phyloP scores from a whole-genome alignment of 345 rosid species.

The Stellera chamaejasme region DNA sequence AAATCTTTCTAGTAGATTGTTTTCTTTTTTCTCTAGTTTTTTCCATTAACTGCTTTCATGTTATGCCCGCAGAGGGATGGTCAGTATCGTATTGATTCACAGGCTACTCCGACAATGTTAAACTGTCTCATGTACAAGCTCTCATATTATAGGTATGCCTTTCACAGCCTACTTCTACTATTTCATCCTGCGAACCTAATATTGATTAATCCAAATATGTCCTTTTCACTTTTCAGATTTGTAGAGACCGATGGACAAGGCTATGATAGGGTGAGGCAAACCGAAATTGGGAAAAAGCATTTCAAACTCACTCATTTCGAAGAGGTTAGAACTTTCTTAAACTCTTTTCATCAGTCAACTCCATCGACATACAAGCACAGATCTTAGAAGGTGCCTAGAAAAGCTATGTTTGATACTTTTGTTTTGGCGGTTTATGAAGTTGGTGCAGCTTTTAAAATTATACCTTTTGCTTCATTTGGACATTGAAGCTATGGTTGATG shows the following conservation, averaged over 20 bases:
- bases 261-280: constrained; percentile 80
- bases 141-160: constrained; percentile 77
- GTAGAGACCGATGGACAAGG: constrained; percentile 95
- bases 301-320: constrained; percentile 92
- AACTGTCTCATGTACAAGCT: constrained; percentile 97
- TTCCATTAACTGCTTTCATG: constrained; percentile 6
- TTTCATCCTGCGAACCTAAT: constrained; percentile 1
- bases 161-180: neutral
- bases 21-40: neutral
- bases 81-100: constrained; percentile 84
- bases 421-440: neutral
- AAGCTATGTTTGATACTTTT: neutral
- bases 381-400: too few species aligned
- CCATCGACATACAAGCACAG: neutral
- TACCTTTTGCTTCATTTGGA: neutral
- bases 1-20: constrained; percentile 6
- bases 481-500: too few species aligned
- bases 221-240: constrained; percentile 55
- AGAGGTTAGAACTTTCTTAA: constrained; percentile 47
- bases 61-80: constrained; percentile 70
- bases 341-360: neutral
- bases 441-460: neutral
- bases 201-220: neutral
- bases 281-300: constrained; percentile 94
- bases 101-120: constrained; percentile 95